These are phyloP conservation scores for Sonneratia caseolaris DNA, from an alignment of 345 rosid genomes.

Conservation along the genomic window DNA sequence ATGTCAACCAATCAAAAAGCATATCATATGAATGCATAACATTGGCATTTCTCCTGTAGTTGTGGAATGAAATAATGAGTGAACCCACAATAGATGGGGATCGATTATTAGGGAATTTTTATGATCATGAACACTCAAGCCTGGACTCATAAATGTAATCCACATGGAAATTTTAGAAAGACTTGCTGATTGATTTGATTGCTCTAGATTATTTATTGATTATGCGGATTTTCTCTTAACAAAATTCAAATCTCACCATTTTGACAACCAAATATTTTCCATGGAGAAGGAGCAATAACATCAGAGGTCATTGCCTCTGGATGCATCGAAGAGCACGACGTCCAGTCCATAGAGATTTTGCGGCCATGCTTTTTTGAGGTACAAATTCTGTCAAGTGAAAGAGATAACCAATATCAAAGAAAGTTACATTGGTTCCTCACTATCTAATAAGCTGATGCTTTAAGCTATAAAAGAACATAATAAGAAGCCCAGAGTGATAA, in stretches of 20 bases:
- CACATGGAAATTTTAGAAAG: neutral
- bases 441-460: neutral
- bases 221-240: neutral
- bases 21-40: neutral
- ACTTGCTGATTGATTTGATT: neutral
- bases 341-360: constrained; percentile 47
- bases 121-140: neutral
- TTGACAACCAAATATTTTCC: constrained; percentile 94
- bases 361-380: constrained; percentile 33
- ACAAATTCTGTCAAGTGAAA: constrained; percentile 8
- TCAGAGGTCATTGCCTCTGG: constrained; percentile 54
- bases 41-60: neutral
- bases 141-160: neutral
- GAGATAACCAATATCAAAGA: neutral
- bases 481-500: no score
- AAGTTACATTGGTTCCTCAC: neutral
- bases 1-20: neutral
- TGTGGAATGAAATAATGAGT: neutral
- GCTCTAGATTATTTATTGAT: neutral
- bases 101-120: neutral
- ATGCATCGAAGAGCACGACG: constrained; percentile 29
- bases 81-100: neutral
- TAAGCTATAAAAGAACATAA: neutral
- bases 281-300: constrained; percentile 82
- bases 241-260: constrained; percentile 41